Conservation (phyloP, 768 basidiomycete species). For the Mycena epipterygia region DNA sequence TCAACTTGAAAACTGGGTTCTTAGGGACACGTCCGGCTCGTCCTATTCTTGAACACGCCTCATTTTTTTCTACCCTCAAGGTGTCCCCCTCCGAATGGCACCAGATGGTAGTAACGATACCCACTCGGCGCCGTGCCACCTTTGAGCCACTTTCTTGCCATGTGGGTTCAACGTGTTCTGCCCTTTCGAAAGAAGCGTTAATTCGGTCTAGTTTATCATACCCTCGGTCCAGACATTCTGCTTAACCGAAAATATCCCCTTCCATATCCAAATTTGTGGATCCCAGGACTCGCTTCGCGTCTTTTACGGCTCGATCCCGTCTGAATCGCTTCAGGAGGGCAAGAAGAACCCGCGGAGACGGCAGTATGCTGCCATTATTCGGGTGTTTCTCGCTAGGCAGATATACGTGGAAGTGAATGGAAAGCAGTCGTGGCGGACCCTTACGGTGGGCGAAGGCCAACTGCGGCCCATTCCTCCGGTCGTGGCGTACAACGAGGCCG, state of each 20-base stretch:
- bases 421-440: constrained; percentile 51
- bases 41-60: constrained; percentile 22
- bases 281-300: constrained; percentile 58
- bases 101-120: constrained; percentile 58
- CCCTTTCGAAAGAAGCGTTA: constrained; percentile 23
- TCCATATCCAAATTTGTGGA: constrained; percentile 68
- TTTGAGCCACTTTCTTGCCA: constrained; percentile 63
- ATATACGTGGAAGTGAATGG: constrained; percentile 55
- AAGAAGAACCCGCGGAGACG: constrained; percentile 32
- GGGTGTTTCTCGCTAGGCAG: constrained; percentile 65
- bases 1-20: neutral
- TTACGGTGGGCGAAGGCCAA: constrained; percentile 59
- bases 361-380: constrained; percentile 45
- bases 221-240: constrained; percentile 65
- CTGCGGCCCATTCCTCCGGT: constrained; percentile 54
- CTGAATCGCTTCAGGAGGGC: constrained; percentile 5
- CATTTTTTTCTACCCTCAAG: constrained; percentile 53
- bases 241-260: constrained; percentile 65
- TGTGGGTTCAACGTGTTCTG: constrained; percentile 53
- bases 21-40: constrained; percentile 35
- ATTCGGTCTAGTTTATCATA: constrained; percentile 55
- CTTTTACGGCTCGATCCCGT: constrained; percentile 42
- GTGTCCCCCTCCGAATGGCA: constrained; percentile 71
- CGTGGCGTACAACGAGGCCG: constrained; percentile 27
- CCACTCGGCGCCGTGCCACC: constrained; percentile 46